phyloP scores from a whole-genome alignment of 2,329 filamentous ascomycete genomes.

The Tolypocladium inflatum region DNA sequence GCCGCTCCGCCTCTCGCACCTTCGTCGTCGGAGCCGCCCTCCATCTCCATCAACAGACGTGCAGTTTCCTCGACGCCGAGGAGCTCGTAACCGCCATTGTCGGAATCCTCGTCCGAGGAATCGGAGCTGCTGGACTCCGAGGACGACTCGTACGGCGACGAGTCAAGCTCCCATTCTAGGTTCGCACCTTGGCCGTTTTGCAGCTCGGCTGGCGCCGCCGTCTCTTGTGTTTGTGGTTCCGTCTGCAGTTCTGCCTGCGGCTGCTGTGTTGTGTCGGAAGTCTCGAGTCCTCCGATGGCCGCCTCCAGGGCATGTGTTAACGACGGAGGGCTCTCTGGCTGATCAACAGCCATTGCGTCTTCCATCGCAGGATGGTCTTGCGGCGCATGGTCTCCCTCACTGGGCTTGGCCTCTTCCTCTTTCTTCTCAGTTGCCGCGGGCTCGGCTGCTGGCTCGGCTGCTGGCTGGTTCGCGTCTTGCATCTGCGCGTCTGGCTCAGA shows the following conservation, averaged over 20 bases:
- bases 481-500: conserved; percentile 7
- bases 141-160: conserved; percentile 64
- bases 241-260: background rate
- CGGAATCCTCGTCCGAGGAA: conserved; percentile 45
- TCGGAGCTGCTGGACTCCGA: conserved; percentile 50
- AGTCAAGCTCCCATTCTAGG: conserved; percentile 80
- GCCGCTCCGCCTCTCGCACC: conserved; percentile 38
- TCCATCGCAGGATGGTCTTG: background rate
- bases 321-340: conserved; percentile 23
- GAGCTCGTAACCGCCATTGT: conserved; percentile 57
- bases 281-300: conserved; percentile 28
- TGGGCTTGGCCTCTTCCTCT: background rate
- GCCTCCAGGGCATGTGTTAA: conserved; percentile 34
- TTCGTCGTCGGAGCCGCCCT: conserved; percentile 72
- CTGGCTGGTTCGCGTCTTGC: background rate
- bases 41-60: conserved; percentile 74
- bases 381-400: background rate
- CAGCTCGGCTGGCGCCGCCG: conserved; percentile 9
- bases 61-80: conserved; percentile 76
- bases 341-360: conserved; percentile 29
- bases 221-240: conserved; percentile 2
- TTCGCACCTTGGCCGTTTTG: conserved; percentile 31
- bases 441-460: background rate
- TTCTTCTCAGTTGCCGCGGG: background rate
- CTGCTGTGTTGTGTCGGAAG: conserved; percentile 2